Evolutionary conservation across 2,329 filamentous ascomycete genomes (phyloP), one percentile per base, ranked within the genome.

Genomic region (Paraphaeosphaeria minitans): DNA sequence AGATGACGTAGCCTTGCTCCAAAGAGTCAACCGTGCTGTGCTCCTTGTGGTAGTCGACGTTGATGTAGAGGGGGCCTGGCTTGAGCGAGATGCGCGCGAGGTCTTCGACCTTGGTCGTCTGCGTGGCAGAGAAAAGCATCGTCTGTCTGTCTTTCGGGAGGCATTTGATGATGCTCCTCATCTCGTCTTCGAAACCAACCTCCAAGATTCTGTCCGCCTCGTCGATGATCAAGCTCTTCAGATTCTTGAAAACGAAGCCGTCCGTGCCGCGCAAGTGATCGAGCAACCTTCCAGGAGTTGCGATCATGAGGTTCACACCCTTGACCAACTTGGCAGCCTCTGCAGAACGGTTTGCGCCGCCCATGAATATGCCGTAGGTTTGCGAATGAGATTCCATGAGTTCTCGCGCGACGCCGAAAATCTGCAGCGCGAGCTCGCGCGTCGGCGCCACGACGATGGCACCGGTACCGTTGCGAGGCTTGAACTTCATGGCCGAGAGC

Each of bases 31-130:
- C 95, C 0, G 95, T 99, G 72, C 90, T 93, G 79, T 92, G 91
- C 77, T 96, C 88, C 80, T 96, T 91, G 71, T 89, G 83, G 76
- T 96, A 87, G 74, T 98, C 94, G 58, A 99, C 95, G 74, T 98
- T 97, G 83, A 99, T 95, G 79, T 97, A 98, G 13, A 99, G 82
- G 1, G 95, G 95, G 2, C 94, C 93, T 0, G 92, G 89, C 37
- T 93, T 87, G 49, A 99, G 84, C 4, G 95, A 99, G 74, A 99
- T 96, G 63, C 95, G 85, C 1, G 95, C 95, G 55, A 99, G 84
- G 78, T 99, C 95, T 79, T 98, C 94, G 66, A 99, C 95, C 80
- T 99, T 98, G 56, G 94, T 98, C 3, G 95, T 99, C 78, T 98
- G 95, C 4, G 95, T 99, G 14, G 95, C 95, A 14, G 93, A 97